A percentile compares a stretch with the other conserved stretches of the same genome.
Conservation (phyloP, 306 rosid species). For the Betula pendula region DNA sequence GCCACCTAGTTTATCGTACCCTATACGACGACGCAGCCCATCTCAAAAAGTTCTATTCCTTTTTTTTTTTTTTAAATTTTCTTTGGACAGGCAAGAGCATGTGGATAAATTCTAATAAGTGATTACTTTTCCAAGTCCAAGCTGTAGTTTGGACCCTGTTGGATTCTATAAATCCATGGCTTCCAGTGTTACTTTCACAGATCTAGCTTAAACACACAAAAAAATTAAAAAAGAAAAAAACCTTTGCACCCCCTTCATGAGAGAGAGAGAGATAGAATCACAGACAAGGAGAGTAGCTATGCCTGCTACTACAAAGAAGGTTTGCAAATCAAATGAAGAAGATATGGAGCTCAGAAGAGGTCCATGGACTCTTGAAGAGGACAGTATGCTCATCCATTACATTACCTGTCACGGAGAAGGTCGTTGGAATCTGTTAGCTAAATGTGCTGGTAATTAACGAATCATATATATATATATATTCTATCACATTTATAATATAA, state of each 20-base stretch:
- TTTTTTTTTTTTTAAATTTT: not conserved
- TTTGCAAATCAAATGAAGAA: constrained; percentile 43
- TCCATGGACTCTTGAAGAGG: constrained; percentile 98
- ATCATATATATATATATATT: no score
- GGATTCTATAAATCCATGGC: constrained; percentile 31
- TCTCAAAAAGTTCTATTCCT: constrained; percentile 38
- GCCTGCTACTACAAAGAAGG: constrained; percentile 48
- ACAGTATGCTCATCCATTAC: constrained; percentile 75
- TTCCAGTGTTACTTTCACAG: constrained; percentile 25
- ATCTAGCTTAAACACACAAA: constrained; percentile 11
- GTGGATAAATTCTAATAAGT: constrained; percentile 34
- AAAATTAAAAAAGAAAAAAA: not conserved
- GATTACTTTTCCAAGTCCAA: constrained; percentile 22
- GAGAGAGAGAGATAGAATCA: not conserved
- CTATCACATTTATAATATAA: constrained; percentile 11
- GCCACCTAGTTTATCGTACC: constrained; percentile 29
- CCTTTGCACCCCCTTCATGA: not conserved
- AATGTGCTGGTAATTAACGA: constrained; percentile 65
- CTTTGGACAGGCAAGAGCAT: constrained; percentile 26
- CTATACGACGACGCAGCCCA: constrained; percentile 38
- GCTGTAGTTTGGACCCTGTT: constrained; percentile 21
- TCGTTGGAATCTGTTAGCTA: constrained; percentile 88
- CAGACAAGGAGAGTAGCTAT: constrained; percentile 37
- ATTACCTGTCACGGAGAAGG: constrained; percentile 89
- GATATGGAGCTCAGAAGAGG: constrained; percentile 72